Base-by-base conservation (phyloP, 2,329 filamentous ascomycete genomes). In the Pyricularia sp. region DNA sequence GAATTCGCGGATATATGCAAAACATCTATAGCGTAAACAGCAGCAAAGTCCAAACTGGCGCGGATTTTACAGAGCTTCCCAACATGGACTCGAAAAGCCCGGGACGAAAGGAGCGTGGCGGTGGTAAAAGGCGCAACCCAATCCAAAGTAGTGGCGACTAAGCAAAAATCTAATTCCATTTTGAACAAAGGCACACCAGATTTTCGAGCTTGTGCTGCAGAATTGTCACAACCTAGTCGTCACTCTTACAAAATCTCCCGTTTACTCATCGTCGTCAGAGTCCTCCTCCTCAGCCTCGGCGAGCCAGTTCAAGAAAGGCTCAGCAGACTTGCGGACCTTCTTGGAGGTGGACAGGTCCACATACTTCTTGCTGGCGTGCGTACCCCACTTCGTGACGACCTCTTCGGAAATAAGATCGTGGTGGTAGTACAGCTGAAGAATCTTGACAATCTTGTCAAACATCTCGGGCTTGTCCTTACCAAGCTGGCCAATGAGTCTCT, bases 321-420 rank as follows among this genome's bases (percentile, higher is more conserved):
- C 92, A 68, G 95, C 93, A 73, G 92, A 91, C 85, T 96, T 94
- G 83, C 94, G 93, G 72, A 98, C 93, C 86, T 96, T 97, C 86
- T 93, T 94, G 82, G 93, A 97, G 71, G 89, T 94, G 70, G 90
- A 78, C 71, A 96, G 81, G 78, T 98, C 94, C 74, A 96, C 92
- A 79, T 98, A 98, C 84, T 97, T 97, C 90, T 97, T 97, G 88
- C 93, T 97, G 70, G 94, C 93, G 86, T 95, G 97, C 77, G 87
- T 86, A 73, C 94, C 94, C 94, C 95, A 99, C 74, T 90, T 90
- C 81, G 90, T 92, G 77, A 97, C 88, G 20, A 93, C 88, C 72
- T 97, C 94, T 83, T 99, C 95, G 67, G 86, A 89, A 75, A 97
- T 83, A 69, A 99, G 86, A 74, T 99, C 95, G 76, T 93, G 86